phyloP scores from a whole-genome alignment of 495 filamentous ascomycete genomes.

The Penicillium cosmopolitanum region DNA sequence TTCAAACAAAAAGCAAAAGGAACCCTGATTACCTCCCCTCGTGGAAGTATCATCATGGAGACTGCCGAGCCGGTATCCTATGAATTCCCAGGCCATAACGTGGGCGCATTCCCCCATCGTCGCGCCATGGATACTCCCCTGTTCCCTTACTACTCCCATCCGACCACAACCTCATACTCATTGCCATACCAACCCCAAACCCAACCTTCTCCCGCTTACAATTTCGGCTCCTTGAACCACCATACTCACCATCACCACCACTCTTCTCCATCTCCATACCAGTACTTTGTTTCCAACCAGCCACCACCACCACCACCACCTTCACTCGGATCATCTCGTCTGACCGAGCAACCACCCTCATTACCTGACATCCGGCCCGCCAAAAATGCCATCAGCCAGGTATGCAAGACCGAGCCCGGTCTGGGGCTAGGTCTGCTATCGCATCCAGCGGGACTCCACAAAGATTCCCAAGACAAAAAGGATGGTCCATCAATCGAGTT shows the following conservation, averaged over 20 bases:
- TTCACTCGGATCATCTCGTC: conserved; percentile 33
- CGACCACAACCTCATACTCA: conserved; percentile 13
- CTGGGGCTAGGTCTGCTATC: background rate
- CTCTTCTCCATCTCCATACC: conserved; percentile 42
- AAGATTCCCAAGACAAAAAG: conserved; percentile 21
- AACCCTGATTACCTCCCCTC: background rate
- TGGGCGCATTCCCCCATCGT: conserved; percentile 42
- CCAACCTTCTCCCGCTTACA: conserved; percentile 30
- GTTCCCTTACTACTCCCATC: conserved; percentile 45
- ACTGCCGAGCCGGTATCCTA: conserved; percentile 49
- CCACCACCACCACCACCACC: conserved; percentile 30
- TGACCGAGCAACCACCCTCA: conserved; percentile 36
- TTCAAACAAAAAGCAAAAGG: background rate
- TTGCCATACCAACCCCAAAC: conserved; percentile 43
- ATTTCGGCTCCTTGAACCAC: conserved; percentile 34
- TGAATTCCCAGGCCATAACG: conserved; percentile 44
- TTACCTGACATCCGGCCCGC: conserved; percentile 47
- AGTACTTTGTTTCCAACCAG: conserved; percentile 38
- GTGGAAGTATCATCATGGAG: conserved; percentile 35
- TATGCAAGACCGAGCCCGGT: conserved; percentile 18
- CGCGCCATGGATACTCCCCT: conserved; percentile 43
- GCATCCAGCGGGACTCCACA: background rate
- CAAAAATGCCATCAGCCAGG: conserved; percentile 45
- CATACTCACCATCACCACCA: conserved; percentile 17
- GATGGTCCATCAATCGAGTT: conserved; percentile 57